Evolutionary conservation across 139 green algal genomes (phyloP).

Genomic region (Chlorella ohadii): DNA sequence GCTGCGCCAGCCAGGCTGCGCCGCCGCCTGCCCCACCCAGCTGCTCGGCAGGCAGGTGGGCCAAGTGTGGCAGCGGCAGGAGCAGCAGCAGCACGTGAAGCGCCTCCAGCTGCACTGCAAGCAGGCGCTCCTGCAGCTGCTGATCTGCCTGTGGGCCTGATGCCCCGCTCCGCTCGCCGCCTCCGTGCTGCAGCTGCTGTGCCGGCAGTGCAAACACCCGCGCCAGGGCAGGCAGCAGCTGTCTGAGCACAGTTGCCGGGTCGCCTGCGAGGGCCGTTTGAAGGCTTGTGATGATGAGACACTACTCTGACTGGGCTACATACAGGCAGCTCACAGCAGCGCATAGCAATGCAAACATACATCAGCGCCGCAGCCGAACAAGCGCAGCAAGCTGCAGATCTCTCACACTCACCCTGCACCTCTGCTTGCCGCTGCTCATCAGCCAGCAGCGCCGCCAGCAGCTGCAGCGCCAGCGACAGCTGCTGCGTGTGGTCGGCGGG

Average conservation of each 20-base stretch:
- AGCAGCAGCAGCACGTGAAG: constrained; percentile 71
- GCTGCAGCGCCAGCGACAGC: constrained; percentile 24
- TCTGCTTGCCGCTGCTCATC: neutral
- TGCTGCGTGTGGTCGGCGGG: neutral
- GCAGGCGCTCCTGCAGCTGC: neutral
- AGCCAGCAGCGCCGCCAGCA: constrained; percentile 26
- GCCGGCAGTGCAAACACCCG: constrained; percentile 34
- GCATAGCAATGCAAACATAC: neutral
- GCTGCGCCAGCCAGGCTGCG: constrained; percentile 45
- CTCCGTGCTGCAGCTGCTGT: neutral
- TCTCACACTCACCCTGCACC: neutral
- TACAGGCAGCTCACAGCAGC: no score
- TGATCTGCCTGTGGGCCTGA: neutral
- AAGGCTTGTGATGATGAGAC: neutral
- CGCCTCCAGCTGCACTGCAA: constrained; percentile 66
- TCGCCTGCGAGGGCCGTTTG: neutral
- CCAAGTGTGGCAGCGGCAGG: constrained; percentile 26
- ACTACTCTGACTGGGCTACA: no score
- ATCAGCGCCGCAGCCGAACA: no score
- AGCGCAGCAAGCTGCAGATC: no score
- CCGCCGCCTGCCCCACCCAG: neutral
- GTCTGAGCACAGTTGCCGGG: neutral
- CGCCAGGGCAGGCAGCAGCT: constrained; percentile 26
- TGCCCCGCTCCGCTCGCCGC: neutral
- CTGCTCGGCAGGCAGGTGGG: neutral